Percentiles rank a stretch among this genome's conserved stretches.
These are phyloP conservation scores for Debaryomyces udenii DNA, from an alignment of 1,139 yeast species.

Conservation along the genomic window DNA sequence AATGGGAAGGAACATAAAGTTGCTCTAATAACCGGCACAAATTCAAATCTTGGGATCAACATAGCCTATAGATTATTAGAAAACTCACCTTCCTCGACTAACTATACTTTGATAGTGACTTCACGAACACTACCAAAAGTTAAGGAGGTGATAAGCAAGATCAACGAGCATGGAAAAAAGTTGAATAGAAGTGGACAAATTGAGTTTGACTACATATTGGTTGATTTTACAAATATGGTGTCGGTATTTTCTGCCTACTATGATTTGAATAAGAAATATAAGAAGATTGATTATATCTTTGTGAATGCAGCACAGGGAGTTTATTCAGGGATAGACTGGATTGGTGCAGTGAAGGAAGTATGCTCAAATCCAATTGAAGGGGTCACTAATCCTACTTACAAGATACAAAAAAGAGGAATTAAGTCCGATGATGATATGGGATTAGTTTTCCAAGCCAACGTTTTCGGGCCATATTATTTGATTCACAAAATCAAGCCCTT, in stretches of 20 bases:
- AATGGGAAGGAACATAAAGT: constrained; percentile 23
- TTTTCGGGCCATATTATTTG: constrained; percentile 89
- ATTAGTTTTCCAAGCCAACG: constrained; percentile 89
- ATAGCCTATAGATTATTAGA: constrained; percentile 79
- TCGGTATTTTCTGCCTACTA: constrained; percentile 75
- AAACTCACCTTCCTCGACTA: constrained; percentile 50
- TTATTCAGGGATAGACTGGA: constrained; percentile 85
- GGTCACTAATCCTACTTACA: constrained; percentile 82
- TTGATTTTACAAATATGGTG: constrained; percentile 91
- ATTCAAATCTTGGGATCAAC: constrained; percentile 80
- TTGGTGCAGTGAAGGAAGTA: constrained; percentile 70
- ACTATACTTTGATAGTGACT: constrained; percentile 80
- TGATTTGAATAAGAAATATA: constrained; percentile 66
- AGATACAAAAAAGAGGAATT: constrained; percentile 76
- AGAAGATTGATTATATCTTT: constrained; percentile 72
- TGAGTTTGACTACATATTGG: constrained; percentile 82
- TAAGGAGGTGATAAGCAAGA: constrained; percentile 67
- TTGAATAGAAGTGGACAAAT: constrained; percentile 53
- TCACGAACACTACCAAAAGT: constrained; percentile 87
- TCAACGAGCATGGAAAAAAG: constrained; percentile 54
- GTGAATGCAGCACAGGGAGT: constrained; percentile 91
- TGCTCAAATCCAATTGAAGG: constrained; percentile 69
- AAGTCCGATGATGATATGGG: constrained; percentile 78
- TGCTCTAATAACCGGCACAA: constrained; percentile 50
- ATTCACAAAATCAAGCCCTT: constrained; percentile 61